Base-by-base conservation (phyloP, 2,329 filamentous ascomycete species). In the Aspergillus terreus region DNA sequence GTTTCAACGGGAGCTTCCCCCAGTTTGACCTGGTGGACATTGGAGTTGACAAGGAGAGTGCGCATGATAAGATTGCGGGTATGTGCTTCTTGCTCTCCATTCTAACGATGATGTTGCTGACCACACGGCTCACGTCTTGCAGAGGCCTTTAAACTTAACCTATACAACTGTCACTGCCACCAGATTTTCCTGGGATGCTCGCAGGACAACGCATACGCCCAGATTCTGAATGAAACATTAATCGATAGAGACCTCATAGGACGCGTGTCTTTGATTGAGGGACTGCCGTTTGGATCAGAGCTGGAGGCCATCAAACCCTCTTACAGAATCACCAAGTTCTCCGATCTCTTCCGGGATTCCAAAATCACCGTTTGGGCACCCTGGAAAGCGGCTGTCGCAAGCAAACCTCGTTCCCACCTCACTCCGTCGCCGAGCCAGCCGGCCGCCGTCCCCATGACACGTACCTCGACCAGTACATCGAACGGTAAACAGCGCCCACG, bases 131-230 rank as follows among this genome's bases (percentile, higher is more conserved):
- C 49, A 19, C 42, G 15, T 27, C 47, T 33, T 36, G 35, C 56
- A 82, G 81, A 81, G 57, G 71, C 71, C 23, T 78, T 85, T 66
- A 78, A 79, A 58, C 64, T 81, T 44, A 76, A 79, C 64, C 68
- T 82, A 46, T 73, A 78, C 65, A 78, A 84, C 58, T 78, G 76
- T 55, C 81, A 83, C 58, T 85, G 82, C 61, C 81, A 80, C 48
- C 81, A 83, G 50, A 77, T 85, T 47, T 71, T 84, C 45, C 72
- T 85, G 33, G 83, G 82, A 7, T 83, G 81, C 64, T 80, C 79
- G 12, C 78, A 81, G 52, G 79, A 82, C 65, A 77, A 76, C 50
- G 74, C 78, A 19, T 84, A 82, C 63, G 76, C 76, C 21, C 71
- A 73, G 10, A 67, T 79, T 33, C 68, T 85, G 10, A 76, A 81